A percentile compares a stretch with the other conserved stretches of the same genome.
These are phyloP conservation scores for Neopestalotiopsis rosae DNA, from an alignment of 2,329 filamentous ascomycete genomes.

Conservation along the genomic window DNA sequence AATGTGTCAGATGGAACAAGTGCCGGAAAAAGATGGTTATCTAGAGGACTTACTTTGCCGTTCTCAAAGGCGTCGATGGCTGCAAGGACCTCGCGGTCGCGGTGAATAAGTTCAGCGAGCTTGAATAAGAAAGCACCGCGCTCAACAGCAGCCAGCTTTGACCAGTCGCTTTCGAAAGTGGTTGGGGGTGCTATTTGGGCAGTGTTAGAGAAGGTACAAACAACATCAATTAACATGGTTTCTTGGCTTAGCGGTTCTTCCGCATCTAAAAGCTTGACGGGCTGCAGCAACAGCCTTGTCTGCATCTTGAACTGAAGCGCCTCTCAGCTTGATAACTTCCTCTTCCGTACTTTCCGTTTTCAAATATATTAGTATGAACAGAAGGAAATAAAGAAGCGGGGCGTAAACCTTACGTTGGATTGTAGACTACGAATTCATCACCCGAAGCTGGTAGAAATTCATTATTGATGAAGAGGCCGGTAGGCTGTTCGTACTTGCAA, in stretches of 20 bases:
- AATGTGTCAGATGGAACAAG: no score
- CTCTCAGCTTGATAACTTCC: constrained; percentile 70
- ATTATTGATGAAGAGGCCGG: neutral
- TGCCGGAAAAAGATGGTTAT: no score
- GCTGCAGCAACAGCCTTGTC: constrained; percentile 72
- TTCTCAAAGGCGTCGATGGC: constrained; percentile 82
- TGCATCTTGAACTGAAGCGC: constrained; percentile 67
- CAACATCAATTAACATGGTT: no score
- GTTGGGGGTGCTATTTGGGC: no score
- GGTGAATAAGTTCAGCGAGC: constrained; percentile 72
- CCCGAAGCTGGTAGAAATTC: neutral
- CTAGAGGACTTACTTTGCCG: constrained; percentile 61
- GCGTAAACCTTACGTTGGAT: no score
- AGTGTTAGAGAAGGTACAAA: no score
- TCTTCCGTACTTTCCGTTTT: constrained; percentile 48
- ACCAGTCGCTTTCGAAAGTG: no score
- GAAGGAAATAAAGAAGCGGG: no score
- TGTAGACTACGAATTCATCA: constrained; percentile 8
- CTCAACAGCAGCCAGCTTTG: constrained; percentile 68
- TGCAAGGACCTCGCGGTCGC: constrained; percentile 57
- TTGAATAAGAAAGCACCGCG: constrained; percentile 73
- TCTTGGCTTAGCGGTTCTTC: no score
- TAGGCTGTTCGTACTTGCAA: constrained; percentile 11
- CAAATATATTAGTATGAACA: no score
- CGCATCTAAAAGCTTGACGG: constrained; percentile 72